Conservation (phyloP, 2,329 filamentous ascomycete genomes). For the Drechslerella stenobrocha region DNA sequence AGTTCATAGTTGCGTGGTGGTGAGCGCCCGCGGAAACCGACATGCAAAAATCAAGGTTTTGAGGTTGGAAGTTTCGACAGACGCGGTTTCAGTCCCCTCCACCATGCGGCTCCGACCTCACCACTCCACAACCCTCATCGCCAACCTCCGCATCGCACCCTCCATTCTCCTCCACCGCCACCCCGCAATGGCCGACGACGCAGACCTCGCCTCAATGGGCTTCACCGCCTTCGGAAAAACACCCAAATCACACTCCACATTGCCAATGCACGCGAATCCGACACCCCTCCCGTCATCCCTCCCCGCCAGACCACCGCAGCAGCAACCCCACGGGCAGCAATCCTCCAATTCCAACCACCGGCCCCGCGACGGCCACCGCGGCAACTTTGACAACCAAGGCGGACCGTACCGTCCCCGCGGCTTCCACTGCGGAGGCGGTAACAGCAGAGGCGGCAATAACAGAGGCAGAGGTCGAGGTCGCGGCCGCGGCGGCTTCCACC, state of each 20-base stretch:
- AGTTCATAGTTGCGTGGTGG: neutral
- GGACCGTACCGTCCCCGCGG: constrained; percentile 28
- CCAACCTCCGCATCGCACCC: neutral
- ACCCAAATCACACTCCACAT: constrained; percentile 15
- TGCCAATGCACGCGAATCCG: constrained; percentile 33
- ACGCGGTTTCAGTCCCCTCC: neutral
- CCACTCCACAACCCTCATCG: neutral
- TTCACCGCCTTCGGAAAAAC: constrained; percentile 45
- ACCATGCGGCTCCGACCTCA: neutral
- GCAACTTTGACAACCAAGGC: constrained; percentile 17
- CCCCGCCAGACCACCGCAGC: constrained; percentile 17
- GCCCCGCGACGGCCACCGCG: constrained; percentile 9
- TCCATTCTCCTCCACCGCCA: neutral
- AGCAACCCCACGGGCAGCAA: constrained; percentile 7
- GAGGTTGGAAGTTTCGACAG: neutral
- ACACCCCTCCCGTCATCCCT: constrained; percentile 9
- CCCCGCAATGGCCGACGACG: constrained; percentile 30
- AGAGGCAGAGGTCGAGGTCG: constrained; percentile 8
- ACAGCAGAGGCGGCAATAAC: neutral
- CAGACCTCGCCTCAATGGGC: constrained; percentile 40
- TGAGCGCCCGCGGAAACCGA: neutral
- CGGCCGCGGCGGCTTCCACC: constrained; percentile 14
- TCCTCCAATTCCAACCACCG: constrained; percentile 4
- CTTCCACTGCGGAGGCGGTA: constrained; percentile 12
- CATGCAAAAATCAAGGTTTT: neutral